Evolutionary conservation across 1,139 yeast species (phyloP), one percentile per base, ranked within the genome.

Genomic region (Arxiozyma slooffiae): DNA sequence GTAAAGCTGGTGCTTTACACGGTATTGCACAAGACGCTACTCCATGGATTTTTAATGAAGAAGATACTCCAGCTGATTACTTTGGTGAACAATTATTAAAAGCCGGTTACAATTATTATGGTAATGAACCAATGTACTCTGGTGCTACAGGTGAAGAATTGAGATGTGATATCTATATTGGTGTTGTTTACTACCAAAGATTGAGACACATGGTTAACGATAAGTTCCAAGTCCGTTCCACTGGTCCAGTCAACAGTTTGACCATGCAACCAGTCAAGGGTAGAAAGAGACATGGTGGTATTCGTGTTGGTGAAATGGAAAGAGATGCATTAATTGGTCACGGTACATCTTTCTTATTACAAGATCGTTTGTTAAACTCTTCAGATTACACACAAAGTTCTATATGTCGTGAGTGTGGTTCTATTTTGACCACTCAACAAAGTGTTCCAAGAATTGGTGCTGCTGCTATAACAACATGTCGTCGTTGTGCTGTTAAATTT

Each of bases 241-340:
- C 98, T 18, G 99, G 99, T 66, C 97, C 98, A 6, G 97, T 92
- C 40, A 90, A 90, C 70, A 81, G 95, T 38, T 78, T 92, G 64
- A 94, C 98, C 18, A 90, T 92, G 97, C 99, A 92, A 76, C 99
- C 99, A 46, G 98, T 92, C 53, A 92, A 94, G 75, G 99, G 99
- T 64, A 85, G 99, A 74, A 94, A 92, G 82, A 82, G 98, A 73
- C 82, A 85, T 59, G 99, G 99, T 72, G 99, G 99, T 84, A 92
- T 92, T 61, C 95, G 99, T 78, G 95, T 92, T 41, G 98, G 98
- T 68, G 98, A 92, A 71, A 92, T 92, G 99, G 99, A 92, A 74
- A 86, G 98, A 74, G 99, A 92, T 76, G 98, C 98, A 2, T 76
- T 92, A 62, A 89, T 92, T 67, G 99, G 98, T 55, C 98, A 94